These are phyloP conservation scores for Stachybotrys echinatus DNA, from an alignment of 2,329 filamentous ascomycete species.

Conservation along the genomic window DNA sequence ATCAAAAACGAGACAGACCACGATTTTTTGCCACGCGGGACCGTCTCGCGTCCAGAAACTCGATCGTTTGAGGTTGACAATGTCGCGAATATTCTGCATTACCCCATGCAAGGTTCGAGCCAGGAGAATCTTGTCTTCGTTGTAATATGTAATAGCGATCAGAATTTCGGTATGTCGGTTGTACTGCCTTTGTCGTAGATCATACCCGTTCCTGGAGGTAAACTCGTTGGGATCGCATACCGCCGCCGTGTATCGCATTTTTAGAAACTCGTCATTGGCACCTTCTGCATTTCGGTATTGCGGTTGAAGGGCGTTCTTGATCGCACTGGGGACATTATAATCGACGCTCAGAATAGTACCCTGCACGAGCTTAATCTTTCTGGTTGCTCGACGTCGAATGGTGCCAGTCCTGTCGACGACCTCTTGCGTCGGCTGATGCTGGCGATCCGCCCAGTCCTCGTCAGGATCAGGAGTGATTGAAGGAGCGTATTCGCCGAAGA, in stretches of 20 bases:
- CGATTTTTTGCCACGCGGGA: background rate
- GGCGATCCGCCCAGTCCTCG: background rate
- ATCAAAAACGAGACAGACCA: background rate
- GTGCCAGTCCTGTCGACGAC: too few relatives aligned
- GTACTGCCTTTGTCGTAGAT: background rate
- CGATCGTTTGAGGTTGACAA: background rate
- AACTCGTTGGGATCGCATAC: background rate
- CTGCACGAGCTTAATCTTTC: background rate
- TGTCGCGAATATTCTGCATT: background rate
- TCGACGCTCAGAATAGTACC: background rate
- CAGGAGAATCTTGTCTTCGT: background rate
- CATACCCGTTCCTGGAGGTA: background rate
- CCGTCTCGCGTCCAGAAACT: background rate
- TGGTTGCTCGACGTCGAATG: background rate
- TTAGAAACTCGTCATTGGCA: background rate
- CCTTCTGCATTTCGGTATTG: background rate
- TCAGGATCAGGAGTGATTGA: background rate
- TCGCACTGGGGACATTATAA: background rate
- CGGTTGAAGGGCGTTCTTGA: background rate
- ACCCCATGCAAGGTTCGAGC: background rate
- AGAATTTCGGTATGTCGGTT: background rate
- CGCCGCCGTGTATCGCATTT: background rate
- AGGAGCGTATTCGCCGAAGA: background rate
- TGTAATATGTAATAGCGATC: background rate
- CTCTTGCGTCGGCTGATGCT: too few relatives aligned